Evolutionary conservation across 139 green algal genomes (phyloP), one percentile per base, ranked within the genome.

Genomic region (Chlorella sorokiniana): DNA sequence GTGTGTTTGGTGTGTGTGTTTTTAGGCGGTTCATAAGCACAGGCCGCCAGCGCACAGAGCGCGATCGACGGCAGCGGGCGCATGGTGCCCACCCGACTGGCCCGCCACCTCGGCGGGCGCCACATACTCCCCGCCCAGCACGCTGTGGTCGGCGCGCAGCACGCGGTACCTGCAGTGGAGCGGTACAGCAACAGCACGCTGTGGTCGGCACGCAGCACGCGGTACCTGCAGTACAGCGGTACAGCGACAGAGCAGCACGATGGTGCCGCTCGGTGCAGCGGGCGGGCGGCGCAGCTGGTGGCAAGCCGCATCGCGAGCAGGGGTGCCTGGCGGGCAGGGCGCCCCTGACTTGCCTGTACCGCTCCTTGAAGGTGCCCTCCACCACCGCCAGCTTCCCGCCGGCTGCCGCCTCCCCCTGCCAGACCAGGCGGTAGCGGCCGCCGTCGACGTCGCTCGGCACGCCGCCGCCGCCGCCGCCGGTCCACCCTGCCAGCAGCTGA

Each of bases 141-240:
- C 41, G 78, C 78, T 83, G 78, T 83, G 78, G 51, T 69, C 78
- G 35, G 70, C 1, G 33, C 78, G 64, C 51, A 83, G 52, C 65
- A 83, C 40, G 67, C 78, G 78, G 51, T 78, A 83, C 78, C 78
- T 83, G 65, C 38, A 56, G 3, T 6, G 37, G n/a, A 27, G 63
- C 23, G 61, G 22, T 11, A 11, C 27, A 6, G 61, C 61, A 38
- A 3, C 29, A 83, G 27, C 9, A 83, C 41, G 78, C 78, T 83
- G 78, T 83, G 78, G 51, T 69, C 78, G 35, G 70, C 1, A 23
- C 78, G 64, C 51, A 83, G 52, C 65, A 83, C 40, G 67, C 78
- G 78, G 51, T 78, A n/a, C 29, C 14, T 16, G 8, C 38, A 41
- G 33, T 51, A n/a, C 69, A 56, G 41, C 41, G 29, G 3, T 4